Percentiles rank a stretch among this genome's conserved stretches.
Conservation (phyloP, 805 yeast genomes). For the Pichia heedii region DNA sequence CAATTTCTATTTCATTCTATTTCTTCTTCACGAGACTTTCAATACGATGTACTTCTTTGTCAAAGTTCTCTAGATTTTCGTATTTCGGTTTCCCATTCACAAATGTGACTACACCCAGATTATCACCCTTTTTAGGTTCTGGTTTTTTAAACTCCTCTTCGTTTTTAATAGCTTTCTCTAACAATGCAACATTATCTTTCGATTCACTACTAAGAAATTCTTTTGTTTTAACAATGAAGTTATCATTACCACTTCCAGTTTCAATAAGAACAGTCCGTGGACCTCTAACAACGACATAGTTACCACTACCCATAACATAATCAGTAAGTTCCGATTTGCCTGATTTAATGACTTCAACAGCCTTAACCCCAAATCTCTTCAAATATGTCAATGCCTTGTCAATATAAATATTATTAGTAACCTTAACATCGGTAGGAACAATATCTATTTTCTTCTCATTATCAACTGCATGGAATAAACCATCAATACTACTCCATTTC, state of each 20-base stretch:
- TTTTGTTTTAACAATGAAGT: conserved; percentile 10
- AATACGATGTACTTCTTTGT: conserved; percentile 27
- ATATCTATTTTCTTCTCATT: background rate
- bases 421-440: background rate
- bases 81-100: conserved; percentile 33
- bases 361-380: background rate
- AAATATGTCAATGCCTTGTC: background rate
- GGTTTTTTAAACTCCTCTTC: conserved; percentile 17
- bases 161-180: conserved; percentile 18
- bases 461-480: conserved; percentile 2
- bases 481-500: conserved; percentile 10
- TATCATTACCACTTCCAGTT: conserved; percentile 30
- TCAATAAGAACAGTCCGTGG: conserved; percentile 45
- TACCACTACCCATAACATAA: conserved; percentile 29
- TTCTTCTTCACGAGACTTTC: conserved; percentile 16
- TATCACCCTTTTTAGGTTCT: conserved; percentile 30
- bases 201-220: background rate
- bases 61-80: conserved; percentile 36
- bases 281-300: conserved; percentile 43
- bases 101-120: conserved; percentile 39
- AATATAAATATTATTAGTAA: background rate
- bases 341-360: background rate
- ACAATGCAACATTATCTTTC: conserved; percentile 7
- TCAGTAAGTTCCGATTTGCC: conserved; percentile 7
- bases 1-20: background rate